Base-by-base conservation (phyloP, 805 yeast species). In the Kuraishia ogatae region DNA sequence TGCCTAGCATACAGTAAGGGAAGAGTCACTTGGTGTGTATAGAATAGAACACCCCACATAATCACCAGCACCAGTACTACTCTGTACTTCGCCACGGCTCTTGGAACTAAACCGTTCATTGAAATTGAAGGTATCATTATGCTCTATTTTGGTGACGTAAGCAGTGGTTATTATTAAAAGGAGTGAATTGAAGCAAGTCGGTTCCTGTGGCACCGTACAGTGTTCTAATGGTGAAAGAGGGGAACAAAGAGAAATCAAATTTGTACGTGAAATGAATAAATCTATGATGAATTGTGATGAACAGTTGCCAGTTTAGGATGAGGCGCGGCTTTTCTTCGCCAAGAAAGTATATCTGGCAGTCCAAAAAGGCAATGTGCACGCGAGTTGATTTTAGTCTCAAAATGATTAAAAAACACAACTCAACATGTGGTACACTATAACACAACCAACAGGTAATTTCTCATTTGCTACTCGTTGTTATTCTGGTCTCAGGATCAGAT, bases 1-100 rank as follows among this genome's bases (percentile, higher is more conserved):
- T 21, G 19, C 15, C n/a, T 13, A 39, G 53, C 53, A n/a, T 52
- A 26, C 35, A 43, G 20, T 21, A 26, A 3, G 15, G 53, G 53
- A 10, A 52, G 46, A 21, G 35, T 17, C 50, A 43, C 23, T 21
- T 23, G 20, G 39, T 52, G 53, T 5, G 50, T 46, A 23, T 52
- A 52, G 49, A 52, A 52, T 20, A 52, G 39, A 5, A 52, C 15
- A 17, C 24, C 53, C 53, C 53, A 52, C 39, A 46, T 20, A 6
- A 52, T 23, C 23, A 52, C 39, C 50, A 52, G n/a, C 10, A 23
- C 50, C 22, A 52, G n/a, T 22, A 24, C 19, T 15, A 35, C 39
- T 19, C 50, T 52, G 39, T 52, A 46, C 50, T 52, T 52, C n/a
- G 26, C 28, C 15, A 52, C 39, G 4, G 39, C 48, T 28, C 53